Evolutionary conservation across 2,329 filamentous ascomycete species (phyloP).

Genomic region (Paracoccidioides brasiliensis): DNA sequence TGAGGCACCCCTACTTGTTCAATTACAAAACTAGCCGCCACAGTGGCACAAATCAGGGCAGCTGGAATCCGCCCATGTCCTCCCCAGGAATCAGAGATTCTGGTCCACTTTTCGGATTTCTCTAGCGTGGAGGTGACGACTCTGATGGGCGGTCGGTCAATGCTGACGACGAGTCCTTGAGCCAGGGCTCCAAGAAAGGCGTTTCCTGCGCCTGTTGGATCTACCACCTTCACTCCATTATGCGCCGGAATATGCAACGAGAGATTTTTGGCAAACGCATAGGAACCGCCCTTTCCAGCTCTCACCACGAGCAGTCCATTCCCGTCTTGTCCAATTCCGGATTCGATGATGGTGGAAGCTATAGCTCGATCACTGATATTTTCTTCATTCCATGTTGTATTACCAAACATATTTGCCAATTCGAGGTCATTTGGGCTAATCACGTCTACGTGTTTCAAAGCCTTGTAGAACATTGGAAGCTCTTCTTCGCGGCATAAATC

Average conservation of each 20-base stretch:
- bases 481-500: conserved; percentile 66
- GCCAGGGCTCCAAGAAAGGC: conserved; percentile 60
- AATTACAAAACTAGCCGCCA: conserved; percentile 84
- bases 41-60: conserved; percentile 62
- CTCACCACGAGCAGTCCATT: conserved; percentile 38
- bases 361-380: conserved; percentile 19
- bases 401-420: conserved; percentile 71
- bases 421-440: conserved; percentile 77
- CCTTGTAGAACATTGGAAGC: conserved; percentile 39
- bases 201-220: conserved; percentile 91
- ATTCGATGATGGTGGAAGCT: conserved; percentile 23
- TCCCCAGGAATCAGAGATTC: conserved; percentile 33
- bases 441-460: conserved; percentile 43
- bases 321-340: conserved; percentile 25
- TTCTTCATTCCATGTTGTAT: conserved; percentile 23
- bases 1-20: conserved; percentile 79
- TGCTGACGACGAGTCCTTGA: conserved; percentile 41
- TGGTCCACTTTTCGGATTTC: conserved; percentile 44
- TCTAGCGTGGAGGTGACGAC: conserved; percentile 21
- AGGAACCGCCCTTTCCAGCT: conserved; percentile 48
- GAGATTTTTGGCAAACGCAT: conserved; percentile 31
- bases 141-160: conserved; percentile 20
- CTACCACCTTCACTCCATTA: conserved; percentile 54
- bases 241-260: conserved; percentile 65
- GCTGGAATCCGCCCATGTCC: conserved; percentile 39